phyloP scores from a whole-genome alignment of 1,284 basidiomycete species.

The Rhodotorula sp. region DNA sequence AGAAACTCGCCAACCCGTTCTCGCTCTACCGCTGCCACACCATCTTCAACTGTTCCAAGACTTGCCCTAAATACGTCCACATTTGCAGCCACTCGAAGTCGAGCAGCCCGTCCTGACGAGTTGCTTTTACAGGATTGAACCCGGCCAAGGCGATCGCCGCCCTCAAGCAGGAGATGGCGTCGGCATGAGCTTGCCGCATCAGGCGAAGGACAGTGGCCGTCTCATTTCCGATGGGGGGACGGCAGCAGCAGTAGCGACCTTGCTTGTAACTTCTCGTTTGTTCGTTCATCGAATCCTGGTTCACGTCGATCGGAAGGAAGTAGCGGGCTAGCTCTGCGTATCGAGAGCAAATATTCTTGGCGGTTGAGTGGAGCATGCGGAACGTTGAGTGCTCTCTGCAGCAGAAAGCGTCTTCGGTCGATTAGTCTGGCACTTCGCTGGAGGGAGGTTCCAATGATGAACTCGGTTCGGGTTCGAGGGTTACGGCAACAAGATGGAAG shows the following conservation, averaged over 20 bases:
- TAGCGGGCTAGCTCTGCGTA: too few relatives aligned
- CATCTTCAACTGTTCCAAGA: constrained; percentile 63
- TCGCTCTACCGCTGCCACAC: constrained; percentile 69
- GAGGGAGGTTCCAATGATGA: too few relatives aligned
- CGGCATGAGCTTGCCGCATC: neutral
- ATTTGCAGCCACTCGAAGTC: neutral
- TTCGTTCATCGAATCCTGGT: neutral
- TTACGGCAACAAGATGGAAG: too few relatives aligned
- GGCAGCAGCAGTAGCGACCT: neutral
- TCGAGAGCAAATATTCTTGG: too few relatives aligned
- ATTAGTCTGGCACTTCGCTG: too few relatives aligned
- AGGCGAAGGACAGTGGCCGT: too few relatives aligned
- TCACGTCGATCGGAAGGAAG: too few relatives aligned
- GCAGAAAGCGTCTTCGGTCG: too few relatives aligned
- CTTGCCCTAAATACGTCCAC: neutral
- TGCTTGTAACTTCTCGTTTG: constrained; percentile 3
- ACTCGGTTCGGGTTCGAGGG: too few relatives aligned
- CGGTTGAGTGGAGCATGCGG: too few relatives aligned
- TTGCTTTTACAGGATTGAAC: constrained; percentile 68
- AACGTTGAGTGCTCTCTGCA: too few relatives aligned
- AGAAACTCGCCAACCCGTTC: constrained; percentile 91
- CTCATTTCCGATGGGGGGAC: neutral
- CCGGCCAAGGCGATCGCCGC: constrained; percentile 37
- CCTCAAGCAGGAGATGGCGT: constrained; percentile 12
- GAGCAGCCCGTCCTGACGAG: constrained; percentile 29